A percentile compares a stretch with the other conserved stretches of the same genome.
These are phyloP conservation scores for Ophiostoma sp. DNA, from an alignment of 2,329 filamentous ascomycete genomes.

Conservation along the genomic window DNA sequence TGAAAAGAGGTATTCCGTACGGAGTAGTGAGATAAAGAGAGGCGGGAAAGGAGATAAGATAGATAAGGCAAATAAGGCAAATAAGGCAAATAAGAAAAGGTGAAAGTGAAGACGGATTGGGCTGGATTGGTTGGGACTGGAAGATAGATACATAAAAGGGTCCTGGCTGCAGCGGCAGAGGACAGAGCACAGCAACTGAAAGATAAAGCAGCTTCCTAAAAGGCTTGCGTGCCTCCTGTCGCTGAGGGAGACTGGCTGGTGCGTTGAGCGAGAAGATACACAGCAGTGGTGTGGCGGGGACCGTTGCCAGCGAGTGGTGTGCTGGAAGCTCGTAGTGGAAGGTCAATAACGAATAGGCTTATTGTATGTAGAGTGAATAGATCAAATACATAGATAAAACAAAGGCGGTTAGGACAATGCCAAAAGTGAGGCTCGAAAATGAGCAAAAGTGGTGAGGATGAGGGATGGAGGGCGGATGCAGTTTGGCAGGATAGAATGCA, in stretches of 20 bases:
- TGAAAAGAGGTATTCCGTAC: neutral
- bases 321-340: neutral
- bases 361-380: neutral
- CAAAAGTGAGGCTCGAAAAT: conserved; percentile 10
- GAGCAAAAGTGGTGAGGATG: neutral
- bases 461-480: neutral
- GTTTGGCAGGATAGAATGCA: neutral
- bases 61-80: neutral
- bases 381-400: neutral
- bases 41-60: neutral
- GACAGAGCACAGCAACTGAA: neutral
- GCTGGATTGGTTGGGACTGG: neutral
- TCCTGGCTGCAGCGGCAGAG: neutral
- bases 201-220: conserved; percentile 2
- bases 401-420: neutral
- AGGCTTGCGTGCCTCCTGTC: neutral
- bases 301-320: neutral
- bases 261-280: neutral
- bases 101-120: neutral
- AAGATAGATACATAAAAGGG: neutral
- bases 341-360: neutral
- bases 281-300: neutral
- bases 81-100: neutral
- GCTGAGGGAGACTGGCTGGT: neutral
- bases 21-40: neutral